Evolutionary conservation across 208 protist genomes (phyloP), one percentile per base, ranked within the genome.

Genomic region (Naegleria lovaniensis): DNA sequence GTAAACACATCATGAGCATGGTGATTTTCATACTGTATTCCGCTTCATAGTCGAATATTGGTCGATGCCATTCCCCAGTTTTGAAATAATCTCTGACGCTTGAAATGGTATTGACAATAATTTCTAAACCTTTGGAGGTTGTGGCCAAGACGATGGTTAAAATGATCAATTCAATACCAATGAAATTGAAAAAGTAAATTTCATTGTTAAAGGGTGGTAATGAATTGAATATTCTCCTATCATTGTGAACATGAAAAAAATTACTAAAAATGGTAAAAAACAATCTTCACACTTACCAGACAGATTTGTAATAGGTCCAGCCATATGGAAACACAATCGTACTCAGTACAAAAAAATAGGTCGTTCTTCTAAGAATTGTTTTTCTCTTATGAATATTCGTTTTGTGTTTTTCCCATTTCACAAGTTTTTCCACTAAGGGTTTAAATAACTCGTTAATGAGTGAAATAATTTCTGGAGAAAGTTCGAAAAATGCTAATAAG

Each of bases 381-480:
- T 33, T 88, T 38, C 85, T 51, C 4, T 29, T 7, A 29, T 16
- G 9, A 9, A 39, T 58, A 58, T 43, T 48, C 11, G 41, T 88
- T 6, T 52, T 11, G 55, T 55, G 85, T n/a, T 36, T 51, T 58
- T 88, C 85, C 9, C 9, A 88, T 19, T 55, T n/a, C 11, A 38
- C 40, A 5, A 88, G 19, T 58, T 43, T n/a, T 88, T 88, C 85
- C 5, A 88, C 16, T 0, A 88, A 38, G 4, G 43, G 43, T 88
- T 58, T 88, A 6, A 88, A 6, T 4, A 58, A 58, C 55, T 88
- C 85, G n/a, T 51, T 88, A 13, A 58, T 38, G 0, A 39, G 9
- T 40, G 85, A 88, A n/a, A 88, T 58, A 33, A 88, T 58, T 58
- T 88, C 85, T 11, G 85, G 85, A n/a, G n/a, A 19, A 13, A 88